Evolutionary conservation across 2,329 filamentous ascomycete species (phyloP).

Genomic region (Fusarium liriodendri): DNA sequence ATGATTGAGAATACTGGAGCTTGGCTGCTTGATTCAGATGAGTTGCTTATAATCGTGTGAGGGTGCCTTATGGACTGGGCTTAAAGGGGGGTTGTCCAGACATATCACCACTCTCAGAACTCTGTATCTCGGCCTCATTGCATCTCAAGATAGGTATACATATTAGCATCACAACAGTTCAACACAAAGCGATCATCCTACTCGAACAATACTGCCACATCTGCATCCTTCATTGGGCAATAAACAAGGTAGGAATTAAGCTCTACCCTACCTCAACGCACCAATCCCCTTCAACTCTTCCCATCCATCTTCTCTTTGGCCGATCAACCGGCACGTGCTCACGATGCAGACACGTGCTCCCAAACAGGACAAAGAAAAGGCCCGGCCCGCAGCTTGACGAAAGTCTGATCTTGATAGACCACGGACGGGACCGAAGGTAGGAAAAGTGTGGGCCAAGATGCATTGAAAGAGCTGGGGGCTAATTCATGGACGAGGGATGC

Average conservation of each 20-base stretch:
- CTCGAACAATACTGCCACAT: neutral
- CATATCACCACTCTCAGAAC: neutral
- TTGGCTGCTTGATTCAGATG: neutral
- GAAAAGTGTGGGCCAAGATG: neutral
- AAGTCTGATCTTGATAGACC: conserved; percentile 21
- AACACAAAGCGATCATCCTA: neutral
- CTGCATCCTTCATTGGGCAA: neutral
- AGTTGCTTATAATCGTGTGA: neutral
- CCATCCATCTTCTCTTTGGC: neutral
- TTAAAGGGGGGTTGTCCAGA: neutral
- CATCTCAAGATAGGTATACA: neutral
- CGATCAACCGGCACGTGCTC: conserved; percentile 9
- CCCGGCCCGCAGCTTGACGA: conserved; percentile 34
- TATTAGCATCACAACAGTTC: neutral
- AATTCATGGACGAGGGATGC: neutral
- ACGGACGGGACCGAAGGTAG: neutral
- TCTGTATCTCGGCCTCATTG: neutral
- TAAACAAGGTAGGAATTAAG: neutral
- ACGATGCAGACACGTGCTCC: neutral
- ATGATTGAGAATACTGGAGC: neutral
- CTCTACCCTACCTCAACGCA: neutral
- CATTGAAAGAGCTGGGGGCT: neutral
- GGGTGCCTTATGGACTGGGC: neutral
- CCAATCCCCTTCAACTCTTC: conserved; percentile 7
- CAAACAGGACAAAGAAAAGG: conserved; percentile 27